Percentiles rank a stretch among this genome's conserved stretches.
These are phyloP conservation scores for Aureobasidium melanogenum DNA, from an alignment of 2,329 filamentous ascomycete species.

Conservation along the genomic window DNA sequence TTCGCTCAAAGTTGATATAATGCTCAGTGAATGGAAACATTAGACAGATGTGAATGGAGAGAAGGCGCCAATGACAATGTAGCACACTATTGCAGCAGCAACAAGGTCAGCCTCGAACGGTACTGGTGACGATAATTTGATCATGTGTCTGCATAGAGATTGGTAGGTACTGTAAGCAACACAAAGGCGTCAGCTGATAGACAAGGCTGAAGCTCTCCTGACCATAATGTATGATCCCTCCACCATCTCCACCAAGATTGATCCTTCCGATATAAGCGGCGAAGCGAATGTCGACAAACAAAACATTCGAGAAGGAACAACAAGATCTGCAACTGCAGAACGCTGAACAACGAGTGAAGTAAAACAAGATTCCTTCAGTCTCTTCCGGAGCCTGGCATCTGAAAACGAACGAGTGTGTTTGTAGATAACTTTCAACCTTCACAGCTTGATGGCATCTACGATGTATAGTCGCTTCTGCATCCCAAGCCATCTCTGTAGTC, in stretches of 20 bases:
- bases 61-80: background rate
- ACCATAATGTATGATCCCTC: background rate
- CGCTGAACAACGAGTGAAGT: background rate
- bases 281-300: background rate
- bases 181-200: background rate
- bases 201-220: background rate
- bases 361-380: background rate
- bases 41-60: background rate
- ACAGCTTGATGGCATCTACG: background rate
- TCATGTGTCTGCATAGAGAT: background rate
- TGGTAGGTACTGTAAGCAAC: background rate
- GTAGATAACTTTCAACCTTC: background rate
- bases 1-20: too few species aligned
- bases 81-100: background rate
- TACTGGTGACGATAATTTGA: background rate
- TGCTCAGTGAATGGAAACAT: too few species aligned
- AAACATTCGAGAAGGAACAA: background rate
- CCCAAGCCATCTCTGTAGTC: constrained; percentile 6
- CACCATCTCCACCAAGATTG: background rate
- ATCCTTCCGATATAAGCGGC: background rate
- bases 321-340: background rate
- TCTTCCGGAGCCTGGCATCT: too few species aligned
- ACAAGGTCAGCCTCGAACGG: background rate
- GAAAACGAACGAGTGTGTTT: background rate
- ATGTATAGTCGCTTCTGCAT: constrained; percentile 8